Base-by-base conservation (phyloP, 768 basidiomycete genomes). In the Rickenella mellea region DNA sequence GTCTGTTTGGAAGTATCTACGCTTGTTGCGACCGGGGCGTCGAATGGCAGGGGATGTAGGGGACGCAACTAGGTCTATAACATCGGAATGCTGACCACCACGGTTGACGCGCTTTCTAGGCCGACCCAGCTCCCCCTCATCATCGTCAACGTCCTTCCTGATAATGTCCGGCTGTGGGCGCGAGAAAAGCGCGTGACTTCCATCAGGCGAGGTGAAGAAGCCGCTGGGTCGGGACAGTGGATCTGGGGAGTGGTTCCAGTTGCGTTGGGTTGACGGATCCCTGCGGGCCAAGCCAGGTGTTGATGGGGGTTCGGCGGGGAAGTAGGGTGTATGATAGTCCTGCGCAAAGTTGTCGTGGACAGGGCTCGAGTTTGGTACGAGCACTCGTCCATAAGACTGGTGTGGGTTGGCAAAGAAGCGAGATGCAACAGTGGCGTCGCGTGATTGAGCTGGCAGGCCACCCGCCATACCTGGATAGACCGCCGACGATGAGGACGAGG, bases 301-400 rank as follows among this genome's bases (percentile, higher is more conserved):
- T 46, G 67, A 65, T 56, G 67, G 62, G 61, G 75, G 76, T 62
- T 65, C 57, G 19, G 52, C 47, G 33, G 46, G 51, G 44, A 62
- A 56, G 11, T 60, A 66, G 44, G 65, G 62, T 17, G 68, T 54
- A 24, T 65, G 64, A 55, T 73, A 61, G 50, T 20, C 58, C 65
- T 44, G 65, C 51, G 12, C 53, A 11, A 63, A 47, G 45, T 77
- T 71, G 36, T 68, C 58, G 28, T 52, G 50, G 27, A 71, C 54
- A 25, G 84, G 83, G 48, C 83, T 87, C 41, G 87, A 88, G 62
- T 70, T 81, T 37, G 85, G 85, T 19, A 85, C 84, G 41, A 88
- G 76, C 39, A 88, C 61, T 42, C 64, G 74, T 55, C 74, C 76
- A 32, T 67, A 63, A 22, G 71, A 56, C 8, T 71, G 63, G 6